Evolutionary conservation across 768 basidiomycete genomes (phyloP), one percentile per base, ranked within the genome.

Genomic region (Cystofilobasidium capitatum): DNA sequence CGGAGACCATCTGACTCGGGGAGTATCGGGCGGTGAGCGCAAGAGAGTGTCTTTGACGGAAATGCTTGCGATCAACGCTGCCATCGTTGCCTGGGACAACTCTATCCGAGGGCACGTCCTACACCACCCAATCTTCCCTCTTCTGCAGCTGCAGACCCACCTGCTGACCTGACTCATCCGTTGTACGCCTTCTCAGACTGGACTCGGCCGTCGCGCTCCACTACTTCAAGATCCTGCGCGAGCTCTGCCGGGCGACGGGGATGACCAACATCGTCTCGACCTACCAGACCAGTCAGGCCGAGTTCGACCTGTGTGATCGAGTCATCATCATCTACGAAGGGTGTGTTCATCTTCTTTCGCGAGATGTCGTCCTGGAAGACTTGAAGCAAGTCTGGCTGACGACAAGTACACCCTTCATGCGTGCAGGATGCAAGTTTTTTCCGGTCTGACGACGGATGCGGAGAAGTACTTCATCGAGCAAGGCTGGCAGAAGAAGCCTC

Each of bases 41-140:
- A 67, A 67, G 59, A 40, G 66, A 47, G 66, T 67, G 33, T 61
- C 66, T 14, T 22, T 67, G 14, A n/a, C 47, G 26, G 49, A 69
- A 49, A 54, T 64, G 42, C 57, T 71, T 37, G 13, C 65, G 1
- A 64, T 63, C 13, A 64, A 65, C 45, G 71, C 69, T 9, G 65
- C 69, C 17, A 4, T 71, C n/a, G 33, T 66, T 20, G 62, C 49
- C 36, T 70, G 59, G 59, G 69, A 66, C 45, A 70, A 70, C 69
- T 51, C 17, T 31, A 58, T 57, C 35, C 58, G 58, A 42, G 65
- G 24, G 49, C n/a, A n/a, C n/a, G n/a, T n/a, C n/a, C n/a, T n/a
- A n/a, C n/a, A n/a, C n/a, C n/a, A n/a, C n/a, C 26, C 47, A 49
- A 22, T 42, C 40, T 42, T 42, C 20, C 40, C 40, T 20, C 20